Base-by-base conservation (phyloP, 1,284 basidiomycete genomes). In the Pseudozyma thailandica region DNA sequence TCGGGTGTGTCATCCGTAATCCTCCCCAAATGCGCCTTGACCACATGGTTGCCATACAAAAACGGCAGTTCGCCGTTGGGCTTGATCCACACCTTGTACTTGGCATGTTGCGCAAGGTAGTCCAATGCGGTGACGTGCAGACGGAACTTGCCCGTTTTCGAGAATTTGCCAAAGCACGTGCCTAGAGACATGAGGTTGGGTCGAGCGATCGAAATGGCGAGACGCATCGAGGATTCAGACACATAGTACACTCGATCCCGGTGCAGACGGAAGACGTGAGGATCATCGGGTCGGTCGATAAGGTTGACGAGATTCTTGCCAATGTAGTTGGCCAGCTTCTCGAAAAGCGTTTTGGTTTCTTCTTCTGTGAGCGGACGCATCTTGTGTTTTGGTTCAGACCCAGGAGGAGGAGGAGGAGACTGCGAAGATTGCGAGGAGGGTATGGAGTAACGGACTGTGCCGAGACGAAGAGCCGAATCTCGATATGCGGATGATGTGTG, bases 31-130 rank as follows among this genome's bases (percentile, higher is more conserved):
- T 99, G 96, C 27, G 96, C 96, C 85, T 98, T 99, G 72, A 98
- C 89, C 64, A 98, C 91, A 85, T 99, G 94, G 83, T 98, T 98
- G 56, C 96, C 96, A 81, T 98, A 99, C 48, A 99, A 85, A 87
- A 97, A 99, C 2, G 96, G 96, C 89, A 98, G 93, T 85, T 99
- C 96, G 80, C 96, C 96, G 72, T 98, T 96, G 15, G 94, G 91
- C 84, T 99, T 99, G 84, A 98, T 95, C 96, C 96, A 99, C 33
- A 98, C 89, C 88, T 98, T 98, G 87, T 94, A 94, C 85, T 96
- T 98, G 23, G 96, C 95, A 83, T 97, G 97, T 82, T 96, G 93
- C 2, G 93, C 93, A 52, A 99, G 85, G 82, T 92, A 91, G 82
- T 98, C 96, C 59, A 99, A 86, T 16, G 92, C 88, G 1, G 94